A percentile compares a stretch with the other conserved stretches of the same genome.
Conservation (phyloP, 2,329 filamentous ascomycete genomes). For the Xylariaceae sp. region DNA sequence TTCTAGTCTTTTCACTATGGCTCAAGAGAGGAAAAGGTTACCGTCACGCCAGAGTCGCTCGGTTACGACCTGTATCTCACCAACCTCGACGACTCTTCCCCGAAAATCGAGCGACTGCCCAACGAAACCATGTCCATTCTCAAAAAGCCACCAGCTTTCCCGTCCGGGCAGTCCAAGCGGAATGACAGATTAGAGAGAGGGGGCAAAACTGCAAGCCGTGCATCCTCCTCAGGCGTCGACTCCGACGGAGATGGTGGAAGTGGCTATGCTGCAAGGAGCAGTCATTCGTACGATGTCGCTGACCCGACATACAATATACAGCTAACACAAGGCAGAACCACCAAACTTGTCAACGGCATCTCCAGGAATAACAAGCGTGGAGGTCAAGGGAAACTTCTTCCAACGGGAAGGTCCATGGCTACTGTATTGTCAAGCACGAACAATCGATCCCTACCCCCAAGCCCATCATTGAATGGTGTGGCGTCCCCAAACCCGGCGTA, state of each 20-base stretch:
- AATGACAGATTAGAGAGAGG: conserved; percentile 26
- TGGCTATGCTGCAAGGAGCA: conserved; percentile 28
- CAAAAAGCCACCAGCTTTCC: conserved; percentile 30
- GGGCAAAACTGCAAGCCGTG: conserved; percentile 27
- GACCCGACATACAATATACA: conserved; percentile 21
- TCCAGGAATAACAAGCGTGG: conserved; percentile 20
- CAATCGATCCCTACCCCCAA: conserved; percentile 45
- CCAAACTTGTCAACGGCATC: conserved; percentile 31
- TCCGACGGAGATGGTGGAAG: conserved; percentile 27
- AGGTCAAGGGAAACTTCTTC: conserved; percentile 24
- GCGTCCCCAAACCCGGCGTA: conserved; percentile 50
- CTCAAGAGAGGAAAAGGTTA: conserved; percentile 43
- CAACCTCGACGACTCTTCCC: conserved; percentile 43
- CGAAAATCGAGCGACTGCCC: conserved; percentile 44
- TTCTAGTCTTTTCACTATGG: conserved; percentile 52
- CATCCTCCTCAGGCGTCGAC: conserved; percentile 35
- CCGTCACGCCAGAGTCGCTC: conserved; percentile 39
- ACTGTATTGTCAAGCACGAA: conserved; percentile 38
- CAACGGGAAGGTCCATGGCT: conserved; percentile 35
- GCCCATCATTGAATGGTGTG: conserved; percentile 51
- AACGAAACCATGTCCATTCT: conserved; percentile 48
- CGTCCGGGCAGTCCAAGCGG: conserved; percentile 5
- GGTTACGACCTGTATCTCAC: conserved; percentile 55
- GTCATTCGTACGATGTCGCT: conserved; percentile 36
- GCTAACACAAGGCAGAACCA: conserved; percentile 30